These are phyloP conservation scores for Funneliformis geosporum DNA, from an alignment of 192 early-diverging fungal species.

Conservation along the genomic window DNA sequence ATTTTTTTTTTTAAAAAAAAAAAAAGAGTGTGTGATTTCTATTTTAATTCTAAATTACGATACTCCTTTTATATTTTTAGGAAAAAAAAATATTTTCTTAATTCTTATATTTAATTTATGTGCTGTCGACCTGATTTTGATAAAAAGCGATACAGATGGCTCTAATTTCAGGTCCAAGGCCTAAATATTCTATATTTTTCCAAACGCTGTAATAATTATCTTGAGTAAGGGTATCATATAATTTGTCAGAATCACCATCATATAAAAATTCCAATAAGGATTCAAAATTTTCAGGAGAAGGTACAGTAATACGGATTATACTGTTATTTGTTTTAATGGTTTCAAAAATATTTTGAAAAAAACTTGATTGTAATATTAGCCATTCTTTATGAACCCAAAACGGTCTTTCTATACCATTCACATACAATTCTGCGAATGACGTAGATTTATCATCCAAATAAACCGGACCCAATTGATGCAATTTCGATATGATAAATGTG, in stretches of 20 bases:
- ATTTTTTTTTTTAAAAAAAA: no score
- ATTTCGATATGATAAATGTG: not conserved
- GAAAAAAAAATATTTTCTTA: not conserved
- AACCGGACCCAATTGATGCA: not conserved
- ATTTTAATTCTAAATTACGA: no score
- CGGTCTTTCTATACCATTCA: constrained; percentile 2
- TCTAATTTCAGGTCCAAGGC: not conserved
- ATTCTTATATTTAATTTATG: not conserved
- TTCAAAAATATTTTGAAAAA: constrained; percentile 11
- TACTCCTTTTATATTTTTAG: not conserved
- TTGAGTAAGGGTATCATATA: not conserved
- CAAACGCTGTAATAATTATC: constrained; percentile 21
- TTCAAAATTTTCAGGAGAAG: constrained; percentile 19
- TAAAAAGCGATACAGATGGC: constrained; percentile 5
- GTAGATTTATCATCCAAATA: constrained; percentile 12
- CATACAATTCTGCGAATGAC: not conserved
- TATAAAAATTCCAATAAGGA: constrained; percentile 16
- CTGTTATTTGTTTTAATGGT: not conserved
- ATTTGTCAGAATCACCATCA: constrained; percentile 11
- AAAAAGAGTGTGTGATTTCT: not conserved
- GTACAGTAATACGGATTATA: not conserved
- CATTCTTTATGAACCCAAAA: constrained; percentile 29
- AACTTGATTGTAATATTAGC: constrained; percentile 16
- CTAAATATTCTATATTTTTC: constrained; percentile 19
- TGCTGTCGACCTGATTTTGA: not conserved